Conservation (phyloP, 306 rosid genomes). For the Cicer yamashitae region DNA sequence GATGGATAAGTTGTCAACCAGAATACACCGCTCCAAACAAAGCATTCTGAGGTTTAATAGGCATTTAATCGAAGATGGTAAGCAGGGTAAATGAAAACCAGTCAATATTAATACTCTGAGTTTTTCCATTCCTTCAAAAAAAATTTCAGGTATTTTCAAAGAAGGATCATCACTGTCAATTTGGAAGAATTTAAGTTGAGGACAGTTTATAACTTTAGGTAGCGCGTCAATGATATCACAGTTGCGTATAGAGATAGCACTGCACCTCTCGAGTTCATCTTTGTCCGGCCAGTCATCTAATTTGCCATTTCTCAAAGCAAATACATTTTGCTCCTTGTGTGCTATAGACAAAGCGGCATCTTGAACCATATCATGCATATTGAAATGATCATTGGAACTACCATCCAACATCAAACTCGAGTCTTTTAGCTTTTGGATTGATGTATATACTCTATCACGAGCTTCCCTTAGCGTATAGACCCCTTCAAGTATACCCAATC, state of each 20-base stretch:
- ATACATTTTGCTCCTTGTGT: constrained; percentile 27
- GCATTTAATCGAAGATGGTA: constrained; percentile 31
- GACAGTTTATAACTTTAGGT: constrained; percentile 13
- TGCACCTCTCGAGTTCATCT: constrained; percentile 33
- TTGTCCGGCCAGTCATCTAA: constrained; percentile 37
- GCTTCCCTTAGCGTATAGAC: constrained; percentile 30
- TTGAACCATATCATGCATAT: constrained; percentile 39
- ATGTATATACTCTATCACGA: background rate
- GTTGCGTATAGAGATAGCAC: constrained; percentile 13
- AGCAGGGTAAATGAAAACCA: background rate
- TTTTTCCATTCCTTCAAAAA: constrained; percentile 31
- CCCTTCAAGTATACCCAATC: constrained; percentile 34
- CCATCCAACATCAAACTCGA: constrained; percentile 19
- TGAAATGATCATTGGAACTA: constrained; percentile 14
- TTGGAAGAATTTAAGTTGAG: constrained; percentile 30
- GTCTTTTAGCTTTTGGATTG: constrained; percentile 28
- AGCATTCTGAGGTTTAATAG: constrained; percentile 35
- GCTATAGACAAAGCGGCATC: constrained; percentile 42
- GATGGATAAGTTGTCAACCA: constrained; percentile 18
- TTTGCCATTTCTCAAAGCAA: constrained; percentile 19
- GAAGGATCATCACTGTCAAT: background rate
- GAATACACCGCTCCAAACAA: constrained; percentile 27
- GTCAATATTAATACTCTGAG: constrained; percentile 32
- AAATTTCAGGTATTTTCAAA: constrained; percentile 12
- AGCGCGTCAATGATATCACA: constrained; percentile 29